phyloP scores from a whole-genome alignment of 305 asterid species.

The Plantago coronopus region DNA sequence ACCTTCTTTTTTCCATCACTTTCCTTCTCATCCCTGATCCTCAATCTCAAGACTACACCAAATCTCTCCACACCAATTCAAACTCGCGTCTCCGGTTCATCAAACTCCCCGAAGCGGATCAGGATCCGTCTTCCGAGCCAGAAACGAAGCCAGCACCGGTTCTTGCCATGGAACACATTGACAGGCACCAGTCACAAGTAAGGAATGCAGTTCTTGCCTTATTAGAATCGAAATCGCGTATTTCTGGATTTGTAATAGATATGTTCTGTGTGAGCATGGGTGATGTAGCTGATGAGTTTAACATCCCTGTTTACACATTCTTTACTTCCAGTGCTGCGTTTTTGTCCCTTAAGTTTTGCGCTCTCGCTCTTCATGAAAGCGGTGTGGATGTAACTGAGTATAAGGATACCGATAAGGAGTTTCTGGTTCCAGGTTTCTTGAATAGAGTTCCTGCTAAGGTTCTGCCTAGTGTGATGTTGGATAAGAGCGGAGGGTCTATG shows the following conservation, averaged over 20 bases:
- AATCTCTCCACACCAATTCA: constrained; percentile 10
- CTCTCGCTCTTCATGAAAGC: constrained; percentile 27
- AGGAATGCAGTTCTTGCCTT: constrained; percentile 27
- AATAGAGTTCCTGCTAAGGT: constrained; percentile 36
- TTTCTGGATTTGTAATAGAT: constrained; percentile 35
- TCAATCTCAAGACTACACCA: not conserved
- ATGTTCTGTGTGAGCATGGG: constrained; percentile 41
- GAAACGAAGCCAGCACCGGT: not conserved
- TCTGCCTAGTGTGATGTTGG: constrained; percentile 29
- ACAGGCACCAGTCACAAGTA: constrained; percentile 29
- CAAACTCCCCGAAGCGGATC: constrained; percentile 25
- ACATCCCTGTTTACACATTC: constrained; percentile 36
- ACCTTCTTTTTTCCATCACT: not conserved
- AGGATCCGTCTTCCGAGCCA: not conserved
- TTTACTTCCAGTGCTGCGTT: constrained; percentile 40
- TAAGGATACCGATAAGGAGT: constrained; percentile 19
- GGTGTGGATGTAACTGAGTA: constrained; percentile 24
- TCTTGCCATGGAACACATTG: not conserved
- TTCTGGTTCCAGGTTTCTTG: constrained; percentile 26
- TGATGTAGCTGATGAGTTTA: constrained; percentile 46
- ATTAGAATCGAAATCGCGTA: not conserved
- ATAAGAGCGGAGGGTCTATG: constrained; percentile 24
- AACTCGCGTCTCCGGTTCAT: constrained; percentile 25
- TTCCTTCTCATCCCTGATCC: constrained; percentile 16
- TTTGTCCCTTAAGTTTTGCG: constrained; percentile 21